A percentile compares a stretch with the other conserved stretches of the same genome.
These are phyloP conservation scores for Epichloe gansuensis DNA, from an alignment of 2,329 filamentous ascomycete genomes.

Conservation along the genomic window DNA sequence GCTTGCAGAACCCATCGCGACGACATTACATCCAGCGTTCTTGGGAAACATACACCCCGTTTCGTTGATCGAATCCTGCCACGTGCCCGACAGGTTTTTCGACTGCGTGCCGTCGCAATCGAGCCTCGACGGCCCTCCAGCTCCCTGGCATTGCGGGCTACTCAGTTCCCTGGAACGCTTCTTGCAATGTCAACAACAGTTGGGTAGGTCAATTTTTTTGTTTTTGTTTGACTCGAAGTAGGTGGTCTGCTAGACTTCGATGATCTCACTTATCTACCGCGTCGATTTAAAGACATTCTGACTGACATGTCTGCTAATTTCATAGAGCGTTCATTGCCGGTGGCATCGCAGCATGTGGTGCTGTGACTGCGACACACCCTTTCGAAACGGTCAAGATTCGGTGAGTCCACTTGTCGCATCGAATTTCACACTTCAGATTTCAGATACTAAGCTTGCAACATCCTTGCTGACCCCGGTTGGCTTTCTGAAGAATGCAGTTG, in stretches of 20 bases:
- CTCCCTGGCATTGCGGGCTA: not conserved
- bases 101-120: slow-evolving; percentile 1
- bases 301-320: slow-evolving; percentile 7
- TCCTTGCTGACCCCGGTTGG: not conserved
- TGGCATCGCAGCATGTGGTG: slow-evolving; percentile 91
- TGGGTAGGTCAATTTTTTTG: slow-evolving; percentile 20
- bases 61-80: not conserved
- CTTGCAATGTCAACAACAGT: slow-evolving; percentile 21
- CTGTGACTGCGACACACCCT: slow-evolving; percentile 92
- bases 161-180: not conserved
- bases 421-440: not conserved
- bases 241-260: not conserved
- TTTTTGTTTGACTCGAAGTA: not conserved
- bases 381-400: slow-evolving; percentile 99
- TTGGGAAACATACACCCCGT: not conserved
- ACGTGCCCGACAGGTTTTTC: not conserved
- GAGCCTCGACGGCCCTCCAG: slow-evolving; percentile 1
- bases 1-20: not conserved
- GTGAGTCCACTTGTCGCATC: slow-evolving; percentile 33
- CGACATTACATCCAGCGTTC: not conserved
- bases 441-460: not conserved
- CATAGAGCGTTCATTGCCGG: slow-evolving; percentile 81
- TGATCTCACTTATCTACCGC: not conserved
- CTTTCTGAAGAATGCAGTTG: slow-evolving; percentile 61
- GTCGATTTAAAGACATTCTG: not conserved